Evolutionary conservation across 1,139 yeast species (phyloP).

Genomic region (Suhomyces maxii): DNA sequence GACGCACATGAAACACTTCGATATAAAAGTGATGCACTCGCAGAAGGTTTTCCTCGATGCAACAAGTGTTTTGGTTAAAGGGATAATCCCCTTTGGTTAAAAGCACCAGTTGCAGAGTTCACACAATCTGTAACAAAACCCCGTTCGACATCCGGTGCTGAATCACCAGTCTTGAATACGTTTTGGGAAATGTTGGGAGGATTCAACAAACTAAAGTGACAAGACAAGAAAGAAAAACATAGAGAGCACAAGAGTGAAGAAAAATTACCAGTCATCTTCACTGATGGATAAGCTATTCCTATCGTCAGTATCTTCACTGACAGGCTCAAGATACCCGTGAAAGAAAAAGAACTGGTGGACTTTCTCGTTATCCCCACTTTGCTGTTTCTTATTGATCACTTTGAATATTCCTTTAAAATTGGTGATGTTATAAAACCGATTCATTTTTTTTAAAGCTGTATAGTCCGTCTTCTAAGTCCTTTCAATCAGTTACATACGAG

Average conservation of each 20-base stretch:
- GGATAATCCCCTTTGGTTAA: too few species aligned
- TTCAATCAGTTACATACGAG: constrained; percentile 71
- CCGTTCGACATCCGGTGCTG: constrained; percentile 3
- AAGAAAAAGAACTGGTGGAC: too few species aligned
- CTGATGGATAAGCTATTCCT: neutral
- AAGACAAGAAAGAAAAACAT: too few species aligned
- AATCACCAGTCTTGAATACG: constrained; percentile 9
- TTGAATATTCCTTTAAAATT: too few species aligned
- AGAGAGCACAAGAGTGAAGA: too few species aligned
- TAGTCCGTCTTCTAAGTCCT: constrained; percentile 12
- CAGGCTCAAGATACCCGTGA: neutral
- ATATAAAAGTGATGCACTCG: constrained; percentile 49
- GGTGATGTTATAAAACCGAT: too few species aligned
- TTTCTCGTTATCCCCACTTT: too few species aligned
- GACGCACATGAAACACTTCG: constrained; percentile 45
- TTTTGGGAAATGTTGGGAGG: neutral
- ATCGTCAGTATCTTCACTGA: constrained; percentile 17
- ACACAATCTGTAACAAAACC: neutral
- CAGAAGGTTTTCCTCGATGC: constrained; percentile 39
- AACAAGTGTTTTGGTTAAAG: too few species aligned
- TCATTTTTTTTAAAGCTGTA: neutral
- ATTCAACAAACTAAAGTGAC: neutral
- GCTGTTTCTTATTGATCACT: too few species aligned
- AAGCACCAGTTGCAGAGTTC: too few species aligned
- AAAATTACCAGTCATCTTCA: too few species aligned